Conservation (phyloP, 2,329 filamentous ascomycete species). For the Fusarium incarnatum region DNA sequence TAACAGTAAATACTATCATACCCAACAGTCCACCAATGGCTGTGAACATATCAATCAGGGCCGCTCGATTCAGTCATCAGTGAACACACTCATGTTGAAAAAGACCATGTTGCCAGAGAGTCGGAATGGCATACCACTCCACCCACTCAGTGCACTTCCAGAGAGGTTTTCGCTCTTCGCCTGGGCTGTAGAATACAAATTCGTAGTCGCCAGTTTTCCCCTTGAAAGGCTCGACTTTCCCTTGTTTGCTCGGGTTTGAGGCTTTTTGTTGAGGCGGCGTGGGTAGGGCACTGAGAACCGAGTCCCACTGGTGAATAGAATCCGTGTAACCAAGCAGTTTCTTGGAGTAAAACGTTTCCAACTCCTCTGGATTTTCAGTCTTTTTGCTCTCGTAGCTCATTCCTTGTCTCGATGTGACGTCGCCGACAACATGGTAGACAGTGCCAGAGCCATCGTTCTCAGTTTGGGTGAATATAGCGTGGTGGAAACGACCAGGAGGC, state of each 20-base stretch:
- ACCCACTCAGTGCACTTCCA: conserved; percentile 9
- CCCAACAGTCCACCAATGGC: background rate
- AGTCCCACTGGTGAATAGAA: background rate
- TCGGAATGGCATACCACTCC: background rate
- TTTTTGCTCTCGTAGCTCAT: background rate
- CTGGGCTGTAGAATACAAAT: background rate
- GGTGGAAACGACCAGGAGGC: background rate
- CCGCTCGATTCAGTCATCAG: no score
- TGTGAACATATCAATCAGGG: background rate
- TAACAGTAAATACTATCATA: background rate
- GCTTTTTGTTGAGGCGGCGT: background rate
- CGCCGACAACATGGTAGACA: background rate
- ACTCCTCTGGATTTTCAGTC: accelerated
- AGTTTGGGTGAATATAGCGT: background rate
- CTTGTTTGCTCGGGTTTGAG: background rate
- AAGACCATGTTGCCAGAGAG: background rate
- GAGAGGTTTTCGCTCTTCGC: background rate
- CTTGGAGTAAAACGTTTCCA: accelerated
- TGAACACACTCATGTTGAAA: background rate
- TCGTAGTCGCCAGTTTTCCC: accelerated
- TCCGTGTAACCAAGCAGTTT: background rate
- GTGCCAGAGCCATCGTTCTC: background rate
- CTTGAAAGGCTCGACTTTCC: background rate
- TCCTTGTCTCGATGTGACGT: background rate
- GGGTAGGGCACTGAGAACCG: background rate